Base-by-base conservation (phyloP, 1,284 basidiomycete genomes). In the Cystobasidium slooffiae region DNA sequence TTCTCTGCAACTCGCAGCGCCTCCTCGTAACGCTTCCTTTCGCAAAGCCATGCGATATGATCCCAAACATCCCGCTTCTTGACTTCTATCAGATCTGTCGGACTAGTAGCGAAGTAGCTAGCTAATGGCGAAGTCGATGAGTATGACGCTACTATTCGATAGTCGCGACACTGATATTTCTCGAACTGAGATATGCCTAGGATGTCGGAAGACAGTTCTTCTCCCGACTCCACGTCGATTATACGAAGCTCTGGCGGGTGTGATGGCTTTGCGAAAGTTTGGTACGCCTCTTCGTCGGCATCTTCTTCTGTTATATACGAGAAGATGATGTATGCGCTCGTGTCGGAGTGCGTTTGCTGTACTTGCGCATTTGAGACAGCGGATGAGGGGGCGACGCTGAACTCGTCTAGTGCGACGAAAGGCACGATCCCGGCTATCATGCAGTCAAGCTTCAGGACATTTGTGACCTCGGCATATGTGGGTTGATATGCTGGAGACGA, bases 391-490 rank as follows among this genome's bases (percentile, higher is more conserved):
- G 78, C 72, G 1, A 78, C 49, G 47, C 61, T 63, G 44, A 63
- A 63, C 16, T 63, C 61, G n/a, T 59, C 44, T 8, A 46, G 16
- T 8, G 70, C 31, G 14, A 65, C 88, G 80, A 94, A 92, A 3
- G 92, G 90, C 1, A 91, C 88, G 65, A 99, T 89, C 22, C 95
- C 95, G 0, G 94, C 88, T 39, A 98, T 89, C 92, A 97, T 95
- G 81, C 93, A 95, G 82, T 99, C 97, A 51, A 98, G 86, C 80
- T 96, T 90, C 81, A 98, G 94, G 53, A 94, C 90, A 1, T 91
- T 90, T 0, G 91, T 93, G 77, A 98, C 91, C 81, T 98, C 95
- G 61, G 93, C 91, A 58, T 77, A 80, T 44, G 80, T 77, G 39
- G 72, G n/a, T 18, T 74, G 58, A 9, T 66, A 64, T 4, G 63